Evolutionary conservation across 192 early-diverging fungal species (phyloP).

Genomic region (Martensiomyces pterosporus): DNA sequence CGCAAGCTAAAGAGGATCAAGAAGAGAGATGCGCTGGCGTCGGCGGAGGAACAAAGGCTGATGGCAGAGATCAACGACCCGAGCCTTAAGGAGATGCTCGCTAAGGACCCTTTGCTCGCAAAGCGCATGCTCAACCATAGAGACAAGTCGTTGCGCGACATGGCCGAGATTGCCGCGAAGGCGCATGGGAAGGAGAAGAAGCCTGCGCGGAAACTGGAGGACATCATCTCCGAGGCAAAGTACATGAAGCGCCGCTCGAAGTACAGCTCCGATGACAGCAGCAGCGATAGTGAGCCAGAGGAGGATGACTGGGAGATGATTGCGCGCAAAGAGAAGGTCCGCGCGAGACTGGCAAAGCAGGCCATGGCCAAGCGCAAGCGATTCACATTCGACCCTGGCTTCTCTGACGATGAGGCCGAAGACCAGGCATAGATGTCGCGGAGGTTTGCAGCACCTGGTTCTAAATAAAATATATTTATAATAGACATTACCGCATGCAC

Average conservation of each 20-base stretch:
- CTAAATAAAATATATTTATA: too few species aligned
- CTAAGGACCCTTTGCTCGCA: constrained; percentile 44
- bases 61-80: constrained; percentile 35
- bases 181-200: constrained; percentile 12
- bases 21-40: constrained; percentile 17
- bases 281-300: constrained; percentile 14
- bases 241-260: constrained; percentile 3
- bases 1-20: constrained; percentile 38
- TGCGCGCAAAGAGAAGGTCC: constrained; percentile 39
- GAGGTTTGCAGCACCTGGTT: too few species aligned
- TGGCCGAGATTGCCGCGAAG: constrained; percentile 12
- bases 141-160: constrained; percentile 45
- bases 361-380: constrained; percentile 23
- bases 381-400: constrained; percentile 43
- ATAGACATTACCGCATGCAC: too few species aligned
- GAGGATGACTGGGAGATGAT: constrained; percentile 38
- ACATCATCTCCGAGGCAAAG: constrained; percentile 30
- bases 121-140: constrained; percentile 40
- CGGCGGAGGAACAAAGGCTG: constrained; percentile 20
- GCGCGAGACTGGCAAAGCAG: constrained; percentile 12
- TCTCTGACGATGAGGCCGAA: constrained; percentile 40
- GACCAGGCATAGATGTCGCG: not conserved
- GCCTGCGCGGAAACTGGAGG: constrained; percentile 20
- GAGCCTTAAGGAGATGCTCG: constrained; percentile 28
- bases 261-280: constrained; percentile 12